Base-by-base conservation (phyloP, 352 stramenopile genomes). In the Globisporangium radiosum region DNA sequence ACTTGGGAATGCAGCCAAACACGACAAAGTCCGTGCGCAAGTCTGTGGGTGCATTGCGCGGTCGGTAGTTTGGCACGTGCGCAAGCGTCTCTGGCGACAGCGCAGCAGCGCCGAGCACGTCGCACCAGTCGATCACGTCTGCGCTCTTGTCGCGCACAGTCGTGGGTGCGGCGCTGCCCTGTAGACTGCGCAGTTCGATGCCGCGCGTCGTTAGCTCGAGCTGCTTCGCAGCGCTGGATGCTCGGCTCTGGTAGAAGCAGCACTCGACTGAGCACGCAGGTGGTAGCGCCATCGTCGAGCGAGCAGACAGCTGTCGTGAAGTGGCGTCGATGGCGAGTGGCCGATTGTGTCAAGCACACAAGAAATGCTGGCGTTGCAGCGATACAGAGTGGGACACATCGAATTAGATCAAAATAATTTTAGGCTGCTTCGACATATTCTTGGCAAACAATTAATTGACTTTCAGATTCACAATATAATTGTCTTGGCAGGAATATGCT, bases 1-100 rank as follows among this genome's bases (percentile, higher is more conserved):
- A 40, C 38, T 59, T 64, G n/a, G 59, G 45, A 47, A 64, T 54
- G 38, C 59, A 64, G 25, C 59, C 59, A 33, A 52, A 64, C 0
- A 64, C 47, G 14, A 59, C 59, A 51, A 64, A 64, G 25, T 64
- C 59, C 4, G 52, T 55, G 19, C 38, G 39, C 0, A 38, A 9
- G 14, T 56, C 39, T 17, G 47, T 10, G 3, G 44, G 8, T 17
- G 57, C 11, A 10, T 52, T 57, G 42, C 25, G 25, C 25, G 38
- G 49, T 44, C 39, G 52, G 51, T 63, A 57, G 3, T 52, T 52
- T 6, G 52, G 52, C 11, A 64, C 52, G 6, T 59, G 58, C 52
- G 33, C 50, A 33, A 47, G 52, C 19, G 40, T 38, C 3, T 51
- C 52, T 14, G 56, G 9, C 6, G 47, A 44, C 44, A 64, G 59